Base-by-base conservation (phyloP, 257 asterid species). In the Gentiana straminea region DNA sequence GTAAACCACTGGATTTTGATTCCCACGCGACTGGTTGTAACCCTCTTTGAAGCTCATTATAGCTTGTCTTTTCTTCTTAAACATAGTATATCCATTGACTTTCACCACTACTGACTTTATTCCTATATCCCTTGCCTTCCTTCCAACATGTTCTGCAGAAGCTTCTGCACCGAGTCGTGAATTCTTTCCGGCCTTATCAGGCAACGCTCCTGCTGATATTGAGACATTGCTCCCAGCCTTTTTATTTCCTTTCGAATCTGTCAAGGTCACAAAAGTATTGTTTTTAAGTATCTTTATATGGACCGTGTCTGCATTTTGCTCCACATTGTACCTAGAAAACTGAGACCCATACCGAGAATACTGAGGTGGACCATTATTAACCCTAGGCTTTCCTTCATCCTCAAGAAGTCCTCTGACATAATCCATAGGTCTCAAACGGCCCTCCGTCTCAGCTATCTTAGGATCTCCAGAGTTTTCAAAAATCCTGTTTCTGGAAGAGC, bases 251-350 rank as follows among this genome's bases (percentile, higher is more conserved):
- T 78, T 79, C 0, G 89, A 70, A 76, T 92, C 97, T 0, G 98
- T 87, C 34, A 92, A 56, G 0, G 94, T 87, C 35, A 85, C 81
- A 56, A 85, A 83, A 11, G 94, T 81, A 54, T 92, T 92, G 67
- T 92, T 92, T 36, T 93, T 81, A 63, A 84, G 79, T 71, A 92
- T 71, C 82, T 82, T 92, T 43, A 91, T 82, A 68, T 89, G 98
- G 56, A 92, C 91, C 33, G 88, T 58, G 71, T 88, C 98, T 49
- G 94, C 86, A 77, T 88, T 81, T 13, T 83, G 49, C 80, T 92
- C 98, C 0, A 76, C 34, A 33, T 54, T 75, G 41, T 59, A 35
- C 48, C 52, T 77, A 9, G 68, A 10, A 39, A 34, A 9, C 33
- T 63, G 57, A 38, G 48, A 32, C 36, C 72, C 66, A 33, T 62